These are phyloP conservation scores for Hymenoscyphus occultus DNA, from an alignment of 2,329 filamentous ascomycete species.

Conservation along the genomic window DNA sequence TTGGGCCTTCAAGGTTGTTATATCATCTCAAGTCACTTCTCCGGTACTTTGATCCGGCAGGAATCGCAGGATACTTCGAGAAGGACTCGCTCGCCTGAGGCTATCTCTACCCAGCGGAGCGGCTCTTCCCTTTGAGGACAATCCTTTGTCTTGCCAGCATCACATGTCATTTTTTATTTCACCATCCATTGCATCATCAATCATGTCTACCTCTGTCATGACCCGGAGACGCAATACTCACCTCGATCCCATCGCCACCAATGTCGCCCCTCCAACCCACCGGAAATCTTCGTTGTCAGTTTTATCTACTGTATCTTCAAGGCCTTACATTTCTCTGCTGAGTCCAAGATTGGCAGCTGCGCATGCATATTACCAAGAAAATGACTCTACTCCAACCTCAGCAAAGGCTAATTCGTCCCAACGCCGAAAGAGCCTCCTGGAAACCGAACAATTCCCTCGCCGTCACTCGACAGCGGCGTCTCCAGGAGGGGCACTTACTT, in stretches of 20 bases:
- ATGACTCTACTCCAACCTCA: conserved; percentile 18
- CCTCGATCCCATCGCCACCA: conserved; percentile 19
- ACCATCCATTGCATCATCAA: conserved; percentile 7
- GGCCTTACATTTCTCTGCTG: conserved; percentile 14
- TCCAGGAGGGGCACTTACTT: conserved; percentile 6
- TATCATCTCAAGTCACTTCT: neutral
- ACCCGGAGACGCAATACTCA: conserved; percentile 19
- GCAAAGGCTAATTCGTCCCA: conserved; percentile 12
- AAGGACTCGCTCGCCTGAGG: neutral
- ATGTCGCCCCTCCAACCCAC: neutral
- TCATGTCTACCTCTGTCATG: conserved; percentile 13
- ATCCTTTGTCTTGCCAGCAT: conserved; percentile 9
- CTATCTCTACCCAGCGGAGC: neutral
- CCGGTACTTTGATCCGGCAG: too few relatives aligned
- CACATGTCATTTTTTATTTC: neutral
- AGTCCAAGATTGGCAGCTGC: conserved; percentile 31
- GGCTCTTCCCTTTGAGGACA: conserved; percentile 5
- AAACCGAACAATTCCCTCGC: conserved; percentile 21
- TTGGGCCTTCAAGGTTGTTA: neutral
- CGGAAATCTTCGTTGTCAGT: conserved; percentile 8
- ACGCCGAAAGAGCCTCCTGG: conserved; percentile 22
- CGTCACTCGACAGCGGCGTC: conserved; percentile 22
- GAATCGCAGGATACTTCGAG: too few relatives aligned
- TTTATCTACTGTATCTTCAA: neutral
- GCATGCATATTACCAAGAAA: conserved; percentile 27